A percentile compares a stretch with the other conserved stretches of the same genome.
These are phyloP conservation scores for Exophiala sideris DNA, from an alignment of 2,329 filamentous ascomycete genomes.

Conservation along the genomic window DNA sequence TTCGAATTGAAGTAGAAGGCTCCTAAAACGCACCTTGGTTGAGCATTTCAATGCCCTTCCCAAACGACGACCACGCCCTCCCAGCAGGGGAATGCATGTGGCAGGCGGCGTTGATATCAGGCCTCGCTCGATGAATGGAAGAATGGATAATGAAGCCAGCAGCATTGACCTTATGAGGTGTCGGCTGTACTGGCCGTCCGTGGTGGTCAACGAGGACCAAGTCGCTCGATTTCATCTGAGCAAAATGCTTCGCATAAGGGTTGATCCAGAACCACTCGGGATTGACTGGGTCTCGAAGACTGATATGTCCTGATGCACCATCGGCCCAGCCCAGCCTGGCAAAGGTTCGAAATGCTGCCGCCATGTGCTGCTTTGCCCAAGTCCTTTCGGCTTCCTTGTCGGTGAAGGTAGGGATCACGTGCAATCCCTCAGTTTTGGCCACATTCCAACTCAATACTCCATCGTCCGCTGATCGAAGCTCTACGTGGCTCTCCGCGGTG, in stretches of 20 bases:
- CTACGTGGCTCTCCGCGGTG: neutral
- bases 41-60: conserved; percentile 42
- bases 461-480: conserved; percentile 3
- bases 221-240: conserved; percentile 60
- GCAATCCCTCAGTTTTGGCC: neutral
- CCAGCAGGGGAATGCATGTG: conserved; percentile 55
- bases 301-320: conserved; percentile 63
- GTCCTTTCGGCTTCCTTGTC: conserved; percentile 47
- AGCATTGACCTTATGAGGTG: conserved; percentile 37
- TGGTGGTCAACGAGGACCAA: conserved; percentile 62
- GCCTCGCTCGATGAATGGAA: conserved; percentile 52
- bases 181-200: conserved; percentile 57
- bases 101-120: conserved; percentile 53
- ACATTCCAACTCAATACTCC: conserved; percentile 7
- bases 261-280: conserved; percentile 64
- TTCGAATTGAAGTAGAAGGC: neutral
- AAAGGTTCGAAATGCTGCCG: conserved; percentile 56
- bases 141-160: conserved; percentile 52
- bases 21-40: conserved; percentile 36
- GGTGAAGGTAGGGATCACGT: conserved; percentile 35
- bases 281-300: conserved; percentile 58
- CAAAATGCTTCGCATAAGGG: conserved; percentile 62
- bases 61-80: conserved; percentile 40
- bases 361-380: conserved; percentile 54
- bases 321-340: conserved; percentile 56